Evolutionary conservation across 306 rosid genomes (phyloP).

Genomic region (Morella rubra): DNA sequence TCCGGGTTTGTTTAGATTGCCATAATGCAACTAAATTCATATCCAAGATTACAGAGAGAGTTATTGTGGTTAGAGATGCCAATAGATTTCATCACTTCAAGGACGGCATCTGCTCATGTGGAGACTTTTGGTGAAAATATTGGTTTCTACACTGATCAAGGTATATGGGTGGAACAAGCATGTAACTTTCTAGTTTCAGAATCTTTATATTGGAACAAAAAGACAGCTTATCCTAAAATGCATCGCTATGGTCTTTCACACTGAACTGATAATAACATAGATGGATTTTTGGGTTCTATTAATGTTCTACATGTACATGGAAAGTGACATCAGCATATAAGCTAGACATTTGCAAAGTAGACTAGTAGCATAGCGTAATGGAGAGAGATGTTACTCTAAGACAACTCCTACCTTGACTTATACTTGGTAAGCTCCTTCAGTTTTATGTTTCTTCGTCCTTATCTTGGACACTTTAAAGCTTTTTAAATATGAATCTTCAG

Average conservation of each 20-base stretch:
- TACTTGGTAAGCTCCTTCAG: conserved; percentile 1
- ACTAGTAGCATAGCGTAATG: conserved; percentile 4
- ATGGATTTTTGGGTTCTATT: no score
- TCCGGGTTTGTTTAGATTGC: conserved; percentile 94
- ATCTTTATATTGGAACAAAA: conserved; percentile 16
- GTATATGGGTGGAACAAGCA: conserved; percentile 24
- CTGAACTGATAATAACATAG: no score
- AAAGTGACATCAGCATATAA: not conserved
- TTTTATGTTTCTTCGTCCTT: conserved; percentile 14
- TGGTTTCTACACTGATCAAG: conserved; percentile 22
- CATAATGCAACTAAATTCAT: conserved; percentile 84
- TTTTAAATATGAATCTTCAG: conserved; percentile 2
- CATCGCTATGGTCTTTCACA: conserved; percentile 17
- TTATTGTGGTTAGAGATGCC: conserved; percentile 93
- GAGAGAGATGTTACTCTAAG: not conserved
- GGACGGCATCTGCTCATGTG: conserved; percentile 82
- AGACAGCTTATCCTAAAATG: conserved; percentile 15
- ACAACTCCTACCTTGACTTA: not conserved
- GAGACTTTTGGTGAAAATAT: conserved; percentile 82
- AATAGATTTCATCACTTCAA: conserved; percentile 91
- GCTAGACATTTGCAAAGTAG: not conserved
- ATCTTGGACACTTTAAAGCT: not conserved
- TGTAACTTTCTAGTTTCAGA: conserved; percentile 28
- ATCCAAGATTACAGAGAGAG: conserved; percentile 82
- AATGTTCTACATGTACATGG: not conserved